Evolutionary conservation across 306 rosid genomes (phyloP).

Genomic region (Quercus suber): DNA sequence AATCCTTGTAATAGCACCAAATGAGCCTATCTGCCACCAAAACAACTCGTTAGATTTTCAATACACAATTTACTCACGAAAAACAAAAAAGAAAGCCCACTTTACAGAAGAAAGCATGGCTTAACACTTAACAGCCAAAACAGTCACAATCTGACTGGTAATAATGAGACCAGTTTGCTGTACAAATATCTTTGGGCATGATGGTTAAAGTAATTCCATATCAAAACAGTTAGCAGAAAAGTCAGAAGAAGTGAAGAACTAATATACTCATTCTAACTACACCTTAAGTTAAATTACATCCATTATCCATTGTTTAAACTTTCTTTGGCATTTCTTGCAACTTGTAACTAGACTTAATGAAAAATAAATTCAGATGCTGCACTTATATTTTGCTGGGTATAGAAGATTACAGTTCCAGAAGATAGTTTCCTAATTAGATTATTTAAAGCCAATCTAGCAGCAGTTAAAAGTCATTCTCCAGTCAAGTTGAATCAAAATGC

Average conservation of each 20-base stretch:
- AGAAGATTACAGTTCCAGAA: not conserved
- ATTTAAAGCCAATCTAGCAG: not conserved
- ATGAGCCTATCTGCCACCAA: slow-evolving; percentile 99
- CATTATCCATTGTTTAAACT: not conserved
- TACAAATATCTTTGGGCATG: not conserved
- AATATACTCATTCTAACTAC: no score
- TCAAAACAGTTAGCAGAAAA: not conserved
- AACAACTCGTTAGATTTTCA: slow-evolving; percentile 45
- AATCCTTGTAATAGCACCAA: slow-evolving; percentile 94
- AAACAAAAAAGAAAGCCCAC: not conserved
- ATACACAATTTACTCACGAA: not conserved
- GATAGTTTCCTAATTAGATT: not conserved
- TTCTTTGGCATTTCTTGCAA: not conserved
- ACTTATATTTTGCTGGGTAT: not conserved
- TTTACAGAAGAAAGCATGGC: slow-evolving; percentile 6
- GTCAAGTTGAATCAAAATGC: not conserved
- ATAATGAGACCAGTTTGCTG: not conserved
- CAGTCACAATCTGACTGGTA: not conserved
- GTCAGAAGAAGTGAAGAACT: not conserved
- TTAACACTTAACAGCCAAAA: not conserved
- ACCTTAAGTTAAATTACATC: not conserved
- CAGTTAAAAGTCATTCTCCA: not conserved
- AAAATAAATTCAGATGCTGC: not conserved
- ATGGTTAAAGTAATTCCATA: not conserved
- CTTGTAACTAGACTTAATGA: not conserved